Evolutionary conservation across 495 filamentous ascomycete genomes (phyloP), one percentile per base, ranked within the genome.

Genomic region (Penicillium pancosmium): DNA sequence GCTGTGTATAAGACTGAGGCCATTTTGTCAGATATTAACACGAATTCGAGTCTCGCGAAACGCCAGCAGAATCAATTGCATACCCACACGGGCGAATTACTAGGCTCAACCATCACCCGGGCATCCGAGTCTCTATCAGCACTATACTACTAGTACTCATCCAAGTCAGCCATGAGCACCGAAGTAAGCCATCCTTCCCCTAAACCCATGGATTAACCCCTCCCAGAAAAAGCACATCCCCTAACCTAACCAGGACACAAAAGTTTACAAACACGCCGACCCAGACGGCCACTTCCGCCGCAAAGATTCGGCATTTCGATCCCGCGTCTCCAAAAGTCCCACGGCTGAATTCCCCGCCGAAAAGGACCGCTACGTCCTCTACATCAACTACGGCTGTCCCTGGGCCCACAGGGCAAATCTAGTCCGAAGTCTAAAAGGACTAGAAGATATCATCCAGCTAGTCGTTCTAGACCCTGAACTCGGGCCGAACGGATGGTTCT

Each of bases 391-490:
- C 6, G 89, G 88, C 52, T 96, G 91, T 68, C 91, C 91, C 0
- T 96, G 91, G 91, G 91, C 91, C 0, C 90, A 87, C 55, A 85
- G 92, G 16, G 86, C 89, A 0, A 84, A 92, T 19, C 85, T 95
- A 52, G 86, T 86, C 1, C 83, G 87, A 54, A 78, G 84, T n/a
- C 80, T 96, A 52, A 96, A 95, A 72, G 91, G 91, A 7, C 80
- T 95, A 0, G 84, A 91, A 54, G 74, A 84, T 21, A 78, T 92
- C 35, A 85, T 96, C 57, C 83, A 88, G 40, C 82, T 87, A 52
- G 86, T 88, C 0, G 73, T 80, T 11, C 82, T 91, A 7, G 90
- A 91, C 59, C 87, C 85, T 75, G 82, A 91, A 61, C 78, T 88
- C 75, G 80, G 74, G 1, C 73, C 78, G 5, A 75, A 83, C 15